phyloP scores from a whole-genome alignment of 192 early-diverging fungal species.

The Backusella macrospora region DNA sequence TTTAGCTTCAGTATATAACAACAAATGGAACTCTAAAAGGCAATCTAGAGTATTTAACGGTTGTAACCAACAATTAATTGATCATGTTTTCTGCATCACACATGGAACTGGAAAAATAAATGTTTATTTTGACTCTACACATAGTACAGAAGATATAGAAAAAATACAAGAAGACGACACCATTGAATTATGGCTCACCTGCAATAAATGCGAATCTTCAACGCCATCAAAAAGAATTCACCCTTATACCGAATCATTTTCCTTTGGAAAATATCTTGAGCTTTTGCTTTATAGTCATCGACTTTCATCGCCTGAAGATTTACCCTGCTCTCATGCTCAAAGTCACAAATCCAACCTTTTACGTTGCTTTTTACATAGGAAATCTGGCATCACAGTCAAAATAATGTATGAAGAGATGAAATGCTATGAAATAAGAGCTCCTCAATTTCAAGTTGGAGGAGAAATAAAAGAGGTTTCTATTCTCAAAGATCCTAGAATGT shows the following conservation, averaged over 20 bases:
- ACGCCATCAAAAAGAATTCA: constrained; percentile 73
- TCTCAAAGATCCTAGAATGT: neutral
- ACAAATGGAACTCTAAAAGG: neutral
- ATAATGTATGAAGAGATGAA: constrained; percentile 70
- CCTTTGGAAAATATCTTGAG: constrained; percentile 95
- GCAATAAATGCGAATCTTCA: constrained; percentile 65
- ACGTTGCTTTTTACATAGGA: constrained; percentile 65
- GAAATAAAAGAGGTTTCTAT: neutral
- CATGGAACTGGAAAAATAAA: constrained; percentile 55
- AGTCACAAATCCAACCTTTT: constrained; percentile 52
- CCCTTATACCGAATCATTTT: constrained; percentile 75
- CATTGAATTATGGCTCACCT: constrained; percentile 84
- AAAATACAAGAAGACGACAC: constrained; percentile 57
- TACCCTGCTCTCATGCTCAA: constrained; percentile 65
- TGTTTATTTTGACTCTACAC: constrained; percentile 41
- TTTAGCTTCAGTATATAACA: neutral
- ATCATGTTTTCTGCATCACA: constrained; percentile 60
- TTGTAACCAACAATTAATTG: constrained; percentile 49
- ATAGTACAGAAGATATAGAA: constrained; percentile 44
- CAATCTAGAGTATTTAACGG: neutral
- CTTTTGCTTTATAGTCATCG: constrained; percentile 72
- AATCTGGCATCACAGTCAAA: constrained; percentile 66
- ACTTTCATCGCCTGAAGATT: constrained; percentile 51
- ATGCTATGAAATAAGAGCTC: constrained; percentile 67
- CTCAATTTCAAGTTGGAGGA: constrained; percentile 53